Evolutionary conservation across 768 basidiomycete species (phyloP), one percentile per base, ranked within the genome.

Genomic region (Pholiota conissans): DNA sequence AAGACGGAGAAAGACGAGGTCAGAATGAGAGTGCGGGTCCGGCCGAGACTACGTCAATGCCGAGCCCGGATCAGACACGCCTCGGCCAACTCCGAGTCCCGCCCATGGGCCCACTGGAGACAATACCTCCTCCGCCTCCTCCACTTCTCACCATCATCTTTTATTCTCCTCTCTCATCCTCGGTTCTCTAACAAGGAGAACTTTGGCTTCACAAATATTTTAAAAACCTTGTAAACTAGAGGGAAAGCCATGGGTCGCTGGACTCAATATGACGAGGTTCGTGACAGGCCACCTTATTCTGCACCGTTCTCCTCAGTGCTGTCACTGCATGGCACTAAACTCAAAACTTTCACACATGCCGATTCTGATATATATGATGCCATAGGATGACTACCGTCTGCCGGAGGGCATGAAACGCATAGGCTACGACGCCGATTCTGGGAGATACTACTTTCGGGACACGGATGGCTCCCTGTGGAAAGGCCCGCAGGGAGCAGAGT

Each of bases 351-450:
- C 20, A 8, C 13, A 3, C 20, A 18, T n/a, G 14, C 52, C 28
- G n/a, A 20, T 32, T 32, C 30, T 32, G 30, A 32, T 6, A n/a
- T 6, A 32, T 22, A 68, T 63, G 46, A 42, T 48, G 14, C 0
- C 50, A 24, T 18, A 83, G 82, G 82, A 84, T 62, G 77, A 76
- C 49, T 73, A 78, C 67, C 77, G 81, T 32, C 72, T 84, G 6
- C 82, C 83, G 11, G 79, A 78, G 57, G 83, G 83, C 51, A 80
- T 84, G 81, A 74, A 83, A 59, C 84, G 90, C 30, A 82, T 89
- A 56, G 90, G 89, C 10, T 92, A 91, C 66, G 90, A 93, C 71
- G 74, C 85, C 3, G 90, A 92, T 73, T 78, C 79, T 1, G 80
- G 82, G 49, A 74, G 79, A 48, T 91, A 91, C 74, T 79, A 80